Evolutionary conservation across 2,329 filamentous ascomycete genomes (phyloP).

Genomic region (Chaetothyriales sp.): DNA sequence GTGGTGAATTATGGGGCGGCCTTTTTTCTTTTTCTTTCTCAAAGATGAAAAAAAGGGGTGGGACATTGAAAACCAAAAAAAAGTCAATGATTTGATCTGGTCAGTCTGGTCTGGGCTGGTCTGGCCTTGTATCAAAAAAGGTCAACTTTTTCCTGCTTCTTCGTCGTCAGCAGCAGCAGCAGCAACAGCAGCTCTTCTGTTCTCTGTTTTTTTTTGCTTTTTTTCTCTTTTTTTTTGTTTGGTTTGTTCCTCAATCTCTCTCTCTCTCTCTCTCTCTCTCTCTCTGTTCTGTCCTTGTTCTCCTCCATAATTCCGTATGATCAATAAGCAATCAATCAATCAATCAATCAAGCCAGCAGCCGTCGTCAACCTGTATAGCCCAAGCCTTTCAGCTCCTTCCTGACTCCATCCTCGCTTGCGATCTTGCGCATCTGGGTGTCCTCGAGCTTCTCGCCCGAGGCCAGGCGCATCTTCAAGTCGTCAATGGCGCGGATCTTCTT

Average conservation of each 20-base stretch:
- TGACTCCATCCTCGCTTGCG: constrained; percentile 65
- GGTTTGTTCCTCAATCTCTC: background rate
- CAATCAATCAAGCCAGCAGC: background rate
- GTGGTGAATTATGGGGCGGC: too few species aligned
- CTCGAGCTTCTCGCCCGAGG: constrained; percentile 88
- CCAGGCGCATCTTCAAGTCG: constrained; percentile 91
- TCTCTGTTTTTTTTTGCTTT: too few species aligned
- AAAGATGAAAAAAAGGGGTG: too few species aligned
- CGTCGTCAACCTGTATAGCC: constrained; percentile 23
- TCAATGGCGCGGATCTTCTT: constrained; percentile 98
- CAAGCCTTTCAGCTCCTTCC: constrained; percentile 62
- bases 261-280: background rate
- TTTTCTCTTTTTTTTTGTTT: too few species aligned
- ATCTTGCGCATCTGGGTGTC: constrained; percentile 99
- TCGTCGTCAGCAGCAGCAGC: too few species aligned
- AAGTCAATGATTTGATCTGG: too few species aligned
- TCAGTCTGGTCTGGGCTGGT: too few species aligned
- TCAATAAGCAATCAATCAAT: background rate
- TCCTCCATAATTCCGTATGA: background rate
- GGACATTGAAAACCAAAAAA: too few species aligned
- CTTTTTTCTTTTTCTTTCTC: too few species aligned
- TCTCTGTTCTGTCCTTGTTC: background rate
- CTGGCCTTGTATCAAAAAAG: too few species aligned
- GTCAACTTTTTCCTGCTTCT: too few species aligned
- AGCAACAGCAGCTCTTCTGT: too few species aligned